Evolutionary conservation across 371 early-diverging fungal genomes (phyloP), one percentile per base, ranked within the genome.

Genomic region (Syncephalastrum sp.): DNA sequence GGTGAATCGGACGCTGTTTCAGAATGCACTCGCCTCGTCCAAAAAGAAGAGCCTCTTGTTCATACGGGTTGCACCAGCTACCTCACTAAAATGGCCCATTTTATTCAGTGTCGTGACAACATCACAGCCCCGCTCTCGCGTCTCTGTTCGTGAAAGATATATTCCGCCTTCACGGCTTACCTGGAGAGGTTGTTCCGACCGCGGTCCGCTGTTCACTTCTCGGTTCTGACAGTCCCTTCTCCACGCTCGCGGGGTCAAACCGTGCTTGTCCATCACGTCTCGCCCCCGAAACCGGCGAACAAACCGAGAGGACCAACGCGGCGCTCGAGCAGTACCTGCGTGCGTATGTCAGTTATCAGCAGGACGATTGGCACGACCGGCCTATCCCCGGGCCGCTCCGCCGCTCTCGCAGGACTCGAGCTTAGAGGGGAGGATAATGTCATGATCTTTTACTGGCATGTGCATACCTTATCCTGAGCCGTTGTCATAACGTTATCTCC

Each of bases 201-300:
- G 80, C 10, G 78, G 78, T 0, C 44, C 68, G 0, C 21, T 51
- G 1, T 86, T 86, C 54, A 74, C 61, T 4, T 71, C 76, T 0
- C 52, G 52, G 4, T 79, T 75, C 48, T 74, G 70, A 59, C 29
- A 48, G 14, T 17, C 42, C 0, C 13, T 75, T 6, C 45, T 70
- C 12, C 19, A 61, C 17, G 42, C 48, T 0, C 62, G 82, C 10
- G 42, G 59, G 0, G 59, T 74, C 47, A 65, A 70, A 16, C 51
- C 54, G 3, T 61, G 66, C 5, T 23, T 77, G 16, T 81, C 80
- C 0, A 72, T 74, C 0, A 56, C 75, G 0, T 75, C 54, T 55
- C 77, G 79, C 50, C 81, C 79, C 1, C 79, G n/a, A 85, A 56
- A 75, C 81, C 1, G 79, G 83, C 56, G 79, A 79, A 8, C 82